Percentiles rank a stretch among this genome's conserved stretches.
phyloP scores from a whole-genome alignment of 148 eudicot species.

The Suaeda aralocaspica region DNA sequence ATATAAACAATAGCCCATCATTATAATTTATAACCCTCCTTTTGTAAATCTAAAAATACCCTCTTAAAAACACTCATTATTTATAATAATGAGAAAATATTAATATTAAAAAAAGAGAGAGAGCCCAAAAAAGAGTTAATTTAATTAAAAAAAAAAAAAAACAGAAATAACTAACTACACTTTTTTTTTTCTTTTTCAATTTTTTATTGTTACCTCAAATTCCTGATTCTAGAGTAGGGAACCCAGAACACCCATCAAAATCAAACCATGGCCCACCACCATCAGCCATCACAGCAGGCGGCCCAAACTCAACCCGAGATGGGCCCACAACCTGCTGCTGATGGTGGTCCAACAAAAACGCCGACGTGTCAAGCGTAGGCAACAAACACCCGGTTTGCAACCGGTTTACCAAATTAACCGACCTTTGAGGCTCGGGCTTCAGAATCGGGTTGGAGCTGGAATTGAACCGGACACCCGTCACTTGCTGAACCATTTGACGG shows the following conservation, averaged over 20 bases:
- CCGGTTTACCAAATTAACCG: slow-evolving; percentile 21
- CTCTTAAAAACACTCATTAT: not conserved
- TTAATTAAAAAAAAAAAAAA: not conserved
- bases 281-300: slow-evolving; percentile 21
- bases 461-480: slow-evolving; percentile 59
- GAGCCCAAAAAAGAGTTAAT: not conserved
- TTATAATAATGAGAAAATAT: not conserved
- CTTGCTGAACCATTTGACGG: slow-evolving; percentile 84
- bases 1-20: slow-evolving; percentile 22
- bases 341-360: slow-evolving; percentile 48
- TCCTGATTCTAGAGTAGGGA: slow-evolving; percentile 85
- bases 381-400: slow-evolving; percentile 38
- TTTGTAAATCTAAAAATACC: not conserved
- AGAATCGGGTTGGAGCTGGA: slow-evolving; percentile 23
- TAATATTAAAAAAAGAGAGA: not conserved
- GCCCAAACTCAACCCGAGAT: slow-evolving; percentile 10
- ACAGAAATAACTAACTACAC: slow-evolving; percentile 16
- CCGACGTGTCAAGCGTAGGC: slow-evolving; percentile 79
- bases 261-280: slow-evolving; percentile 35
- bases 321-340: slow-evolving; percentile 27
- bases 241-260: slow-evolving; percentile 55
- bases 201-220: not conserved
- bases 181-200: not conserved
- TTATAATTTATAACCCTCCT: not conserved
- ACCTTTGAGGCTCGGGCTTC: slow-evolving; percentile 65